Base-by-base conservation (phyloP, 2,329 filamentous ascomycete species). In the Trichoderma harzianum region DNA sequence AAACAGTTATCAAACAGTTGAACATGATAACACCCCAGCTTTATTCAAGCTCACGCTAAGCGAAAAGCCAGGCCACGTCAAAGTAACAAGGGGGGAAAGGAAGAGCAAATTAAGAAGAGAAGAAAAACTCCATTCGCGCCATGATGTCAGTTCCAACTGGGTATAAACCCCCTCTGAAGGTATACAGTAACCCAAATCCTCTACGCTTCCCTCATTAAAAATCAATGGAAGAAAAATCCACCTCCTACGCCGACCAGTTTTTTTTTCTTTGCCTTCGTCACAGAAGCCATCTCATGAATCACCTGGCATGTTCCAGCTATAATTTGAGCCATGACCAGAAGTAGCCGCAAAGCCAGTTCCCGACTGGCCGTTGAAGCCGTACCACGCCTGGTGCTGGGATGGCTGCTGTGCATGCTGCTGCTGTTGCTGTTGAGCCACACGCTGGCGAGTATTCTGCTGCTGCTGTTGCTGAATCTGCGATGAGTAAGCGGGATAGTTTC, bases 341-440 rank as follows among this genome's bases (percentile, higher is more conserved):
- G 74, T 43, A 30, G 58, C 24, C 12, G 73, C 58, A 69, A 75
- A 75, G 12, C 76, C 74, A 36, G 26, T 64, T 60, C 53, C 75
- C 30, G 74, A 73, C 0, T 74, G 71, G 36, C 75, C 74, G 68
- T 76, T 76, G n/a, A 76, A 80, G 58, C 39, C 60, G 39, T 78
- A 78, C 78, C 78, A 80, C 60, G 70, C 66, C 30, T 43, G 53
- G 51, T 72, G 74, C 69, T 65, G 74, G 72, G 16, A 75, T 72
- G 65, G 69, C 16, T 73, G 72, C 6, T 68, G 69, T 4, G 24
- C 21, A 7, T 70, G 70, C 26, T 74, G 74, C 12, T 70, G 70
- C 26, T 74, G 32, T 14, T 34, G 74, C 12, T 36, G 74, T 26
- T 74, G 65, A 16, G 74, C 28, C 24, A 28, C 24, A 12, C 64